phyloP scores from a whole-genome alignment of 306 rosid genomes.

The Dryas octopetala region DNA sequence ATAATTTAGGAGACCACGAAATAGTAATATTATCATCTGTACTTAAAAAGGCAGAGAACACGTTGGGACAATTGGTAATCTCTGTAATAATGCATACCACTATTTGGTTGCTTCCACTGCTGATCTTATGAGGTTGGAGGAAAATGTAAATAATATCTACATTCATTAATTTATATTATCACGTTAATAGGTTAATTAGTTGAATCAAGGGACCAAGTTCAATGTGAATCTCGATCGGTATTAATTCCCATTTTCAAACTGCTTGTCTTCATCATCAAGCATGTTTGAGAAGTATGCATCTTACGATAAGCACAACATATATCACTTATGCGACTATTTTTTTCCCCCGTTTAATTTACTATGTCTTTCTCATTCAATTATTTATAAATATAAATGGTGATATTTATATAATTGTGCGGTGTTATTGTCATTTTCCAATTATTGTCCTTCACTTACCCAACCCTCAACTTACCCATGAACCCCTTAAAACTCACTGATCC shows the following conservation, averaged over 20 bases:
- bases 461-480: too few relatives aligned
- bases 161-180: slow-evolving; percentile 16
- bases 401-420: too few relatives aligned
- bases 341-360: too few relatives aligned
- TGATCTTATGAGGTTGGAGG: neutral
- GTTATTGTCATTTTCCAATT: too few relatives aligned
- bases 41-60: slow-evolving; percentile 37
- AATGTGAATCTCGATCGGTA: neutral
- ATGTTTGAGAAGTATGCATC: neutral
- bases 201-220: too few relatives aligned
- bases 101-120: slow-evolving; percentile 22
- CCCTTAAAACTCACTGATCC: too few relatives aligned
- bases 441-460: too few relatives aligned
- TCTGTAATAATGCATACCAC: slow-evolving; percentile 26
- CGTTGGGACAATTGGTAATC: slow-evolving; percentile 27
- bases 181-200: neutral
- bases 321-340: too few relatives aligned
- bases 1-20: neutral
- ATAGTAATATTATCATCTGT: slow-evolving; percentile 6
- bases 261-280: slow-evolving; percentile 4
- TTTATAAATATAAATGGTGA: too few relatives aligned
- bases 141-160: slow-evolving; percentile 9
- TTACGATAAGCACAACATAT: too few relatives aligned
- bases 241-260: too few relatives aligned
- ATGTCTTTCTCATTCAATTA: too few relatives aligned